phyloP scores from a whole-genome alignment of 805 yeast genomes.

The Hyphopichia homilentoma region DNA sequence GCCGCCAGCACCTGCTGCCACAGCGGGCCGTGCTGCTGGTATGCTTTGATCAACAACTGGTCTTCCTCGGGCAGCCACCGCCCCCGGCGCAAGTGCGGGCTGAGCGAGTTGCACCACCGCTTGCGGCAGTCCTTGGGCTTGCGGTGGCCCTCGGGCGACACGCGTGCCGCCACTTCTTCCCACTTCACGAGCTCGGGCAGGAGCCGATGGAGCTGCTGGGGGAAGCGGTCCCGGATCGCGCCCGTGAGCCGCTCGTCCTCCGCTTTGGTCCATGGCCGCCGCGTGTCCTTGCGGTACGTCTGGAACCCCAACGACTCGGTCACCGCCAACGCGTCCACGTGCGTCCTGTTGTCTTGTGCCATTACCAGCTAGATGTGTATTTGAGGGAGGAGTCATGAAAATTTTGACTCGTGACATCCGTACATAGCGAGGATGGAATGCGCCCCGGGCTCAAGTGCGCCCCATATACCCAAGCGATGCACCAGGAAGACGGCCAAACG shows the following conservation, averaged over 20 bases:
- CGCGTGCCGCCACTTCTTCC: slow-evolving; percentile 49
- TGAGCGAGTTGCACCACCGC: slow-evolving; percentile 82
- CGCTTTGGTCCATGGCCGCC: slow-evolving; percentile 71
- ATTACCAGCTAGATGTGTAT: too few species aligned
- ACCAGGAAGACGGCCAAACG: too few species aligned
- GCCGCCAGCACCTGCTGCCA: slow-evolving; percentile 82
- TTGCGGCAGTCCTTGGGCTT: slow-evolving; percentile 82
- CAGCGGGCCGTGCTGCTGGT: slow-evolving; percentile 64
- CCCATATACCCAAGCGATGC: too few species aligned
- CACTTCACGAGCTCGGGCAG: slow-evolving; percentile 50
- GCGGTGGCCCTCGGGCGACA: slow-evolving; percentile 44
- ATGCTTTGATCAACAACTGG: slow-evolving; percentile 57
- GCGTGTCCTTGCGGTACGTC: slow-evolving; percentile 58
- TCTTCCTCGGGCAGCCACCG: slow-evolving; percentile 87
- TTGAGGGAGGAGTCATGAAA: too few species aligned
- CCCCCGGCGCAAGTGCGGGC: slow-evolving; percentile 79
- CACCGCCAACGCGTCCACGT: slow-evolving; percentile 51
- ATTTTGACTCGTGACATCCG: too few species aligned
- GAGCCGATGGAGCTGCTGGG: slow-evolving; percentile 18
- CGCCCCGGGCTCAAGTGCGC: too few species aligned
- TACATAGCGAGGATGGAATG: too few species aligned
- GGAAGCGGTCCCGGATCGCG: slow-evolving; percentile 36
- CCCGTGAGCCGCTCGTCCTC: slow-evolving; percentile 58
- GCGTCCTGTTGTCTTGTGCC: slow-evolving; percentile 14
- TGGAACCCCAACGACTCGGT: slow-evolving; percentile 74